Evolutionary conservation across 495 filamentous ascomycete species (phyloP), one percentile per base, ranked within the genome.

Genomic region (Bathelium albidoporum): DNA sequence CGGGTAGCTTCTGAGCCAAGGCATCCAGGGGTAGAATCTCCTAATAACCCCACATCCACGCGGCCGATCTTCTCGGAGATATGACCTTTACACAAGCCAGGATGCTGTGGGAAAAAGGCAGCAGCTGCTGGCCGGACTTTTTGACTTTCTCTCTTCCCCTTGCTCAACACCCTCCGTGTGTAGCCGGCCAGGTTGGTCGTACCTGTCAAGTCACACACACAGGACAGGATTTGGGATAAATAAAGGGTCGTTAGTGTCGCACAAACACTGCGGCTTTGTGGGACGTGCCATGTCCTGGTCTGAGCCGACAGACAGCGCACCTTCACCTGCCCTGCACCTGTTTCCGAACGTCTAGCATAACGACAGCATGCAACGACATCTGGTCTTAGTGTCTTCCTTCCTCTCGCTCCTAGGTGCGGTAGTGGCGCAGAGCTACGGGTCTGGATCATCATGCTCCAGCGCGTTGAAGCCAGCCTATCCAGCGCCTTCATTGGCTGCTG

Each of bases 401-500:
- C 9, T 55, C 24, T 9, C 16, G 20, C 16, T 55, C 16, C 24
- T 26, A 29, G 24, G 49, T 20, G 5, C 29, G 11, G 59, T 36
- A 36, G 59, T 36, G 31, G 59, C 59, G 36, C 60, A 32, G 18
- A 24, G 49, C 16, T 55, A 55, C 49, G 49, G 49, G 7, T 29
- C 49, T 29, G 49, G 49, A 2, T 62, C 67, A 3, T 58, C 60
- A 20, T 73, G 73, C 71, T 69, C 69, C 5, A 67, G 66, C 26
- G 71, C 72, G 2, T 63, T 75, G 20, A 59, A 68, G 7, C 64
- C 73, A 12, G 63, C 64, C 29, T 60, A 74, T 64, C 65, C 70
- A 1, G 68, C 69, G 32, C 85, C 83, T 0, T 76, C 80, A 0
- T 75, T 86, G 3, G 82, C 79, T 1, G 61, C 73, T 32, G 88